Evolutionary conservation across 176 grass and related monocot genomes (phyloP).

Genomic region (Hyparrhenia diplandra): DNA sequence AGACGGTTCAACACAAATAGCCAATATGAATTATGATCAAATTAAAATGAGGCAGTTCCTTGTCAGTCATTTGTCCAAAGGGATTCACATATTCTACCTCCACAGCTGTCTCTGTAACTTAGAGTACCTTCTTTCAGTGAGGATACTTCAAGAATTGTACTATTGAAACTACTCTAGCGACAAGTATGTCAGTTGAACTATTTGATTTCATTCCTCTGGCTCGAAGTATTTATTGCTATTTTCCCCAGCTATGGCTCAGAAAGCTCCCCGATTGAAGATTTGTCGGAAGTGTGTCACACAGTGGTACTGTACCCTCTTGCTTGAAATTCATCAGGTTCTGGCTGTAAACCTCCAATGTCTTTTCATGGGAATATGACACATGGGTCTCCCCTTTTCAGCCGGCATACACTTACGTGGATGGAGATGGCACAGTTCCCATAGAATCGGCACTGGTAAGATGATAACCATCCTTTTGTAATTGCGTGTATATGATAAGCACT

Average conservation of each 20-base stretch:
- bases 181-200: too few species aligned
- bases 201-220: neutral
- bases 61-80: too few species aligned
- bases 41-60: too few species aligned
- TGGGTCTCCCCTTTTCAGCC: slow-evolving; percentile 55
- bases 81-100: neutral
- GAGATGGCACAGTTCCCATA: slow-evolving; percentile 82
- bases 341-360: neutral
- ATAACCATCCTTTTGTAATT: slow-evolving; percentile 2
- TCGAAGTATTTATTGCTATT: slow-evolving; percentile 3
- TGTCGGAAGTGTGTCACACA: slow-evolving; percentile 82
- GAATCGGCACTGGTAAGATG: slow-evolving; percentile 67
- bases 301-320: slow-evolving; percentile 49
- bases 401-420: slow-evolving; percentile 78
- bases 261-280: slow-evolving; percentile 72
- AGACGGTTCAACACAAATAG: too few species aligned
- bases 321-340: slow-evolving; percentile 17
- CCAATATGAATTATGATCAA: too few species aligned
- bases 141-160: neutral
- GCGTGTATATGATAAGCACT: neutral
- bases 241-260: slow-evolving; percentile 79
- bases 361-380: slow-evolving; percentile 16
- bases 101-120: neutral
- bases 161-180: too few species aligned
- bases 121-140: neutral